Evolutionary conservation across 2,329 filamentous ascomycete species (phyloP).

Genomic region (Aaosphaeria pasadenensis): DNA sequence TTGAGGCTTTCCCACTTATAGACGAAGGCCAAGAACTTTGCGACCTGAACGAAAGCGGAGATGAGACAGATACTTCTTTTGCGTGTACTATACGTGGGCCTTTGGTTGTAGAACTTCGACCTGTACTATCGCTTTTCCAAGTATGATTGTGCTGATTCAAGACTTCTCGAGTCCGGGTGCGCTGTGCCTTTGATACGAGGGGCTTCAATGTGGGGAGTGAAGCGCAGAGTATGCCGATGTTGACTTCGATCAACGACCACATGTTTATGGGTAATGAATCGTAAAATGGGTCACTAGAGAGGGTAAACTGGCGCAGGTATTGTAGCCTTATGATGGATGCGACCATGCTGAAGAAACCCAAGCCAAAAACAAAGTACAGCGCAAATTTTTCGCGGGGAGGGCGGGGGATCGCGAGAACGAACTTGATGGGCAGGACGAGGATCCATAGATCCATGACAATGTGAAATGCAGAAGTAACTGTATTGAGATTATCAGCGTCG

Average conservation of each 20-base stretch:
- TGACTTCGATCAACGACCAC: conserved; percentile 89
- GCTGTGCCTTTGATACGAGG: conserved; percentile 41
- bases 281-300: conserved; percentile 53
- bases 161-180: conserved; percentile 12
- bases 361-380: conserved; percentile 74
- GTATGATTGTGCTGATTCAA: conserved; percentile 2
- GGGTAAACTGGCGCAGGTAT: conserved; percentile 33
- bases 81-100: conserved; percentile 2
- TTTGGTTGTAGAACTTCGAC: neutral
- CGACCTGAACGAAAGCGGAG: neutral
- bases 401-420: conserved; percentile 77
- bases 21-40: neutral
- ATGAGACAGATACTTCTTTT: neutral
- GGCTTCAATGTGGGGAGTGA: conserved; percentile 87
- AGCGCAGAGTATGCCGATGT: conserved; percentile 83
- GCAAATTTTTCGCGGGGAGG: conserved; percentile 81
- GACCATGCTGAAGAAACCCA: conserved; percentile 87
- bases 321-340: conserved; percentile 64
- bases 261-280: conserved; percentile 79
- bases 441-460: conserved; percentile 85
- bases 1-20: no score
- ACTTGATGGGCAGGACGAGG: conserved; percentile 77
- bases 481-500: conserved; percentile 2
- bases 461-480: conserved; percentile 66
- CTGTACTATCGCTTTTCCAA: neutral